Evolutionary conservation across 1,139 yeast genomes (phyloP), one percentile per base, ranked within the genome.

Genomic region (Wickerhamiella infanticola): DNA sequence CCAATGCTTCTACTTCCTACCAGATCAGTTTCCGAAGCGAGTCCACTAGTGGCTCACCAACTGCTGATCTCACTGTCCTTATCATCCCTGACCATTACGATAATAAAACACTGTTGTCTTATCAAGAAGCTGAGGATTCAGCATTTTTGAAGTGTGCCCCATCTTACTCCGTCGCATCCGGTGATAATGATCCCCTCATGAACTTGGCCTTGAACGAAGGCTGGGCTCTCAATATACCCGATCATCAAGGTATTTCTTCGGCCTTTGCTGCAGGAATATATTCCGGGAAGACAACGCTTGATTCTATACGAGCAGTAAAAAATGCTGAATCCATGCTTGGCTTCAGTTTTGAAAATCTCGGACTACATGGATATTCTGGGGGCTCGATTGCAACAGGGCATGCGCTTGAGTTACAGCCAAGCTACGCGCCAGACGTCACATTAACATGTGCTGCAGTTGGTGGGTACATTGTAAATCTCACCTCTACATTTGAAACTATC

Each of bases 291-390:
- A 52, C 56, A 25, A 51, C 58, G 1, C 52, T 59, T 7, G 62
- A 59, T 46, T 48, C 57, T 4, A 47, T 59, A 7, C 49, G 58
- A 3, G 63, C 63, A 2, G 9, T 39, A 7, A 13, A n/a, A 11
- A 6, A 31, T 27, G 37, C 43, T 24, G 43, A 7, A 40, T 39
- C 23, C 7, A 27, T 11, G 36, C 31, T 18, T 44, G 43, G 55
- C 4, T 38, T 47, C 27, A 43, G 48, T 35, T 45, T 26, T 48
- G 46, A 46, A 43, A 18, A 42, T 49, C 24, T 59, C 53, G 33
- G 33, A n/a, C 45, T 58, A 43, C 53, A 54, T 56, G 64, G 64
- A 5, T 61, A 58, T 51, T 58, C 62, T 18, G 63, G 63, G 5
- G 64, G 61, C 23, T 56, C 61, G 1, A 45, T 54, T 27, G 62